Conservation (phyloP, 257 asterid genomes). For the Capsicum baccatum region DNA sequence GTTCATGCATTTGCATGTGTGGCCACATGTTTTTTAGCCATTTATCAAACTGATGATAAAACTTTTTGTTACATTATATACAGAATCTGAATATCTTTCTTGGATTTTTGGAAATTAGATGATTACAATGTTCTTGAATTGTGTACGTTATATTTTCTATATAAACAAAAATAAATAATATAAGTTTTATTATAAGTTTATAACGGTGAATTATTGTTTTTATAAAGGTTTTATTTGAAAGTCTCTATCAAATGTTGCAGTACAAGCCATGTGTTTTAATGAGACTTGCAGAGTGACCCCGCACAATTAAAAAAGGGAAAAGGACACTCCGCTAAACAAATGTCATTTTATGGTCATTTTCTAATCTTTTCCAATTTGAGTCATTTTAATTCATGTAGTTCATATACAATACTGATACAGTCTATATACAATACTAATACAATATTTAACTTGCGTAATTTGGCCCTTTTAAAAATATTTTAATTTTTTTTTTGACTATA, state of each 20-base stretch:
- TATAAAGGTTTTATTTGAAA: background rate
- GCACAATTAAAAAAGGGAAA: conserved; percentile 10
- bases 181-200: background rate
- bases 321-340: too few species aligned
- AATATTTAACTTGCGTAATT: too few species aligned
- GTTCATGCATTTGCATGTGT: conserved; percentile 36
- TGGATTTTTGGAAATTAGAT: conserved; percentile 20
- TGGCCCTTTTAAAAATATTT: too few species aligned
- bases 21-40: conserved; percentile 33
- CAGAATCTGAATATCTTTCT: conserved; percentile 11
- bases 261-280: conserved; percentile 55
- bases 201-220: background rate
- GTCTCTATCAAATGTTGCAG: conserved; percentile 57
- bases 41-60: background rate
- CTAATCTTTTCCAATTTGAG: too few species aligned
- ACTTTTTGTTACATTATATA: conserved; percentile 2
- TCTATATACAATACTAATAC: too few species aligned
- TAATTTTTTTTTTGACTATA: too few species aligned
- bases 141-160: background rate
- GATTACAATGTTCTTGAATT: conserved; percentile 28
- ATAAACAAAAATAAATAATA: background rate
- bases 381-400: too few species aligned
- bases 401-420: too few species aligned
- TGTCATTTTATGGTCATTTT: too few species aligned
- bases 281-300: conserved; percentile 43